Conservation (phyloP, 306 rosid species). For the Prunus padus region DNA sequence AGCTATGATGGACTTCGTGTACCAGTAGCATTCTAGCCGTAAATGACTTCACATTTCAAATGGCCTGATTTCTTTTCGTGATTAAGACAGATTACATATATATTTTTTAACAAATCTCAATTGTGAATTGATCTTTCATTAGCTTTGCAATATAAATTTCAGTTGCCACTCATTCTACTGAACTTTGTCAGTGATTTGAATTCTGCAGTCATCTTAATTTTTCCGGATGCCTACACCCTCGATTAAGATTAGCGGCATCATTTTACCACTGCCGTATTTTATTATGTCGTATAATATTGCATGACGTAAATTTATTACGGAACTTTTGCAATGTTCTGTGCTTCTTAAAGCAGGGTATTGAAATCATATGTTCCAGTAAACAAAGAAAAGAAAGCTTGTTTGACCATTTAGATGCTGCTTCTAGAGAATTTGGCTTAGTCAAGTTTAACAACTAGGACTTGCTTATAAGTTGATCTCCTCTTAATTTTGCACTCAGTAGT, state of each 20-base stretch:
- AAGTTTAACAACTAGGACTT: too few relatives aligned
- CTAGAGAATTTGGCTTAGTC: too few relatives aligned
- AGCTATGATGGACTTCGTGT: constrained; percentile 88
- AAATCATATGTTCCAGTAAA: too few relatives aligned
- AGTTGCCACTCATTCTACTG: background rate
- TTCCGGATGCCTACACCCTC: background rate
- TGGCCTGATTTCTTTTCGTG: background rate
- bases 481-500: background rate
- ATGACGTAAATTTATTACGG: too few relatives aligned
- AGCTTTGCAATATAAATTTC: background rate
- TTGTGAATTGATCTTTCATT: constrained; percentile 6
- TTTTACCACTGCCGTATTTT: background rate
- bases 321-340: too few relatives aligned
- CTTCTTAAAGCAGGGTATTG: too few relatives aligned
- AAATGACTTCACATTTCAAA: background rate
- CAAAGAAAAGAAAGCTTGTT: too few relatives aligned
- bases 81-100: background rate
- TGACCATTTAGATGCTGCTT: too few relatives aligned
- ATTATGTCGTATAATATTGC: too few relatives aligned
- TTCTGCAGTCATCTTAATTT: background rate
- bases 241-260: background rate
- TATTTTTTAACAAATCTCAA: background rate
- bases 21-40: constrained; percentile 49
- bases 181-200: background rate
- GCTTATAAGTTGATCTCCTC: background rate